Conservation (phyloP, 2,329 filamentous ascomycete genomes). For the Myriosclerotinia curreyana region DNA sequence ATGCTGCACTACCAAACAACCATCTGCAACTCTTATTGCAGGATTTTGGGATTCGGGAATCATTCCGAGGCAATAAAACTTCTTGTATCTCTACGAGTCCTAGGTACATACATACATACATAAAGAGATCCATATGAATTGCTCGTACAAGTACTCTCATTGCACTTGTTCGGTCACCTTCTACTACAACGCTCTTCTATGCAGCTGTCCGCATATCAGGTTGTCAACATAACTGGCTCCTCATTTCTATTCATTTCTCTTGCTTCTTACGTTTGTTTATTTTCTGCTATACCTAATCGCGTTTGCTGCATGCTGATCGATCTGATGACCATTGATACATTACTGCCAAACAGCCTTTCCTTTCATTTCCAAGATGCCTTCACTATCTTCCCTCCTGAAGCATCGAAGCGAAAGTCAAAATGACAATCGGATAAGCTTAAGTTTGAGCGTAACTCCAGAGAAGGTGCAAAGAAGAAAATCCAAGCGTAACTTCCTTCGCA, state of each 20-base stretch:
- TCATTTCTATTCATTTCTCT: constrained; percentile 5
- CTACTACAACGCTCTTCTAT: constrained; percentile 14
- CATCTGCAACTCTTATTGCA: constrained; percentile 10
- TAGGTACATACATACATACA: constrained; percentile 12
- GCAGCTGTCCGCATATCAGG: constrained; percentile 18
- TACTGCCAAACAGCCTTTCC: neutral
- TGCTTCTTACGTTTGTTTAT: constrained; percentile 11
- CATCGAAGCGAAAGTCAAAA: constrained; percentile 27
- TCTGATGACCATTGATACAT: constrained; percentile 19
- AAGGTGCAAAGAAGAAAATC: constrained; percentile 37
- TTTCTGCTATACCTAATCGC: constrained; percentile 21
- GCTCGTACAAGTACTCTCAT: constrained; percentile 8
- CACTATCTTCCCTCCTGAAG: constrained; percentile 36
- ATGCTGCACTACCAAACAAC: neutral
- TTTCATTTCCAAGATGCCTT: constrained; percentile 33
- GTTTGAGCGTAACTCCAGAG: constrained; percentile 28
- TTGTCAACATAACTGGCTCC: constrained; percentile 19
- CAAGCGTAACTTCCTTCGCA: constrained; percentile 40
- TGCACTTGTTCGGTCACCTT: constrained; percentile 6
- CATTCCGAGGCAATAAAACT: constrained; percentile 5
- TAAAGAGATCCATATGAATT: constrained; percentile 5
- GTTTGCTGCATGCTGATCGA: constrained; percentile 23
- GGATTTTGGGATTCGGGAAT: constrained; percentile 6
- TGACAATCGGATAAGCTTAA: constrained; percentile 24
- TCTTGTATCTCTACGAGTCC: constrained; percentile 4